Base-by-base conservation (phyloP, 2,329 filamentous ascomycete genomes). In the Cladophialophora exuberans region DNA sequence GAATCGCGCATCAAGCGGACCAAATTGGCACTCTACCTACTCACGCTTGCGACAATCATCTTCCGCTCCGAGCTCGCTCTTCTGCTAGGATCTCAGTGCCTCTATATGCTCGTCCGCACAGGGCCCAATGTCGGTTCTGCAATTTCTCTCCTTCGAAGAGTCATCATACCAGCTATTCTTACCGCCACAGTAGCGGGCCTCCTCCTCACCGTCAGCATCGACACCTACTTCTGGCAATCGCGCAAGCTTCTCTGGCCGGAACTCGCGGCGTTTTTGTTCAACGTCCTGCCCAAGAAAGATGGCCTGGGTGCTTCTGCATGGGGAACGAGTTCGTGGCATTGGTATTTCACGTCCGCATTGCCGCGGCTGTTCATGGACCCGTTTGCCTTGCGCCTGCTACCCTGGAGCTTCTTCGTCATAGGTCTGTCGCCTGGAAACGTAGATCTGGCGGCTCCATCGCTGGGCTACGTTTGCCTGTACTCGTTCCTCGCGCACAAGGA, bases 401-500 rank as follows among this genome's bases (percentile, higher is more conserved):
- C 53, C 3, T 54, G 41, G 43, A 36, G 43, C 20, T 22, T 59
- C 17, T 36, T 30, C 7, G 22, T 26, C 9, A 42, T 44, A 4
- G 28, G 33, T 9, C 4, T 52, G 1, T 15, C 35, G 76, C 75
- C 52, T 75, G 83, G 22, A 79, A 69, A 81, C 4, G 65, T 89
- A 0, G 76, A 78, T 35, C 72, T 85, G 6, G 64, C 89, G 3
- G 64, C 86, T 2, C 91, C 94, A 0, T 80, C 83, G 7, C 62
- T 95, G 1, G 71, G 82, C 25, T 99, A 92, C 70, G 79, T 95
- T 17, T 80, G 80, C 3, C 71, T 95, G 38, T 97, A 96, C 77
- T 96, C 90, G 60, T 65, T 90, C 46, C 88, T 96, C 59, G 92
- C 93, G 0, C 94, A 99, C 76, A 99, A 99, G 70, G 94, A 99